Evolutionary conservation across 345 rosid genomes (phyloP), one percentile per base, ranked within the genome.

Genomic region (Bruguiera sexangula): DNA sequence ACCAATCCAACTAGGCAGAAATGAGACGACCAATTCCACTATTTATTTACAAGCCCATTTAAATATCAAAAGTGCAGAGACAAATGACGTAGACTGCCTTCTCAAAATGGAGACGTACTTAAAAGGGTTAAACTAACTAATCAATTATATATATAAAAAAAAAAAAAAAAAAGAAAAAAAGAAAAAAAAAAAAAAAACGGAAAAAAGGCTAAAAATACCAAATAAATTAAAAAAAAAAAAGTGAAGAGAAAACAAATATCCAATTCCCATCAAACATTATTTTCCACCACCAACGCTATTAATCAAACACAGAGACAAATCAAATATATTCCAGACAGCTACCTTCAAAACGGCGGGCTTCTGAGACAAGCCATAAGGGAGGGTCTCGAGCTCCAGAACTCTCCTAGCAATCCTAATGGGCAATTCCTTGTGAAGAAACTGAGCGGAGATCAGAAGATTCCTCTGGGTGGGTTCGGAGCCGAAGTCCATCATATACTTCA

Each of bases 401-500:
- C 99, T 72, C 59, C 99, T 77, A 0, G 96, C 98, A 68, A 96
- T 83, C 24, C 97, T 71, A 74, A 90, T 92, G 32, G 98, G 88
- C 16, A 96, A 82, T 66, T 96, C 99, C 81, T 92, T 92, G 68
- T 90, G 96, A 29, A 92, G 85, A 72, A 92, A 95, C 78, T 90
- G 94, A 58, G 96, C 96, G 0, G 94, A 86, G 20, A 96, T 78
- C 71, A 96, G 62, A 72, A 95, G 73, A 69, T 85, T 92, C 21
- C 73, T 80, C 31, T 82, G 80, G 4, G 85, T 86, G 6, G 98
- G 97, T 8, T 53, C 73, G 8, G 96, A 86, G 10, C 72, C 72
- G 63, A 90, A 95, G 63, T 95, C 96, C 98, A 92, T 90, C 99
- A 92, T 95, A 78, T 90, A 90, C 76, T 91, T 79, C 57, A 92